Conservation (phyloP, 495 filamentous ascomycete species). For the Aspergillus homomorphus region DNA sequence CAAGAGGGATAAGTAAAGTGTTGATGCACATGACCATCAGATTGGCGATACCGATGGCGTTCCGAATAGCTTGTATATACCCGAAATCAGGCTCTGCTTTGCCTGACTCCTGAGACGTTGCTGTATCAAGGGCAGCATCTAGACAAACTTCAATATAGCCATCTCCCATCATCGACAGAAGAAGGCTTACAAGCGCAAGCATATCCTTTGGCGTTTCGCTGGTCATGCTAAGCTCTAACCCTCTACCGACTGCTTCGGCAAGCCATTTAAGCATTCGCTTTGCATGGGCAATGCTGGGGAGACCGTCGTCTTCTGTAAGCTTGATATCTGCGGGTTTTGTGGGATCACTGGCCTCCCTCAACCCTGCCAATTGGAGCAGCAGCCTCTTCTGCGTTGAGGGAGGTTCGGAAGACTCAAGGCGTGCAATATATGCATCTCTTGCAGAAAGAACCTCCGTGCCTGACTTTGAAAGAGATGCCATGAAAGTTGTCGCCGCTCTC, state of each 20-base stretch:
- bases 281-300: conserved; percentile 74
- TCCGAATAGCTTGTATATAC: conserved; percentile 73
- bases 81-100: conserved; percentile 86
- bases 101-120: conserved; percentile 67
- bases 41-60: conserved; percentile 84
- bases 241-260: conserved; percentile 90
- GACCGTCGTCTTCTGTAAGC: conserved; percentile 83
- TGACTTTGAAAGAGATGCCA: conserved; percentile 83
- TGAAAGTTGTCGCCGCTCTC: conserved; percentile 84
- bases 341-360: conserved; percentile 53
- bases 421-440: conserved; percentile 73
- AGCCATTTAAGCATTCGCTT: conserved; percentile 99
- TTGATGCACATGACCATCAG: conserved; percentile 88
- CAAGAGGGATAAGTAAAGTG: conserved; percentile 86
- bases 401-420: conserved; percentile 80
- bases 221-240: conserved; percentile 79
- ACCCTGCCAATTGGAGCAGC: conserved; percentile 77
- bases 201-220: conserved; percentile 95
- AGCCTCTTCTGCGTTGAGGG: conserved; percentile 79
- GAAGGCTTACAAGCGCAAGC: conserved; percentile 75
- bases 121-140: conserved; percentile 76
- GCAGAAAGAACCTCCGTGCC: conserved; percentile 80
- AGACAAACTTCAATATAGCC: conserved; percentile 93
- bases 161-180: conserved; percentile 86
- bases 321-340: conserved; percentile 68